These are phyloP conservation scores for Pseudogymnoascus sp. DNA, from an alignment of 2,329 filamentous ascomycete genomes.

Conservation along the genomic window DNA sequence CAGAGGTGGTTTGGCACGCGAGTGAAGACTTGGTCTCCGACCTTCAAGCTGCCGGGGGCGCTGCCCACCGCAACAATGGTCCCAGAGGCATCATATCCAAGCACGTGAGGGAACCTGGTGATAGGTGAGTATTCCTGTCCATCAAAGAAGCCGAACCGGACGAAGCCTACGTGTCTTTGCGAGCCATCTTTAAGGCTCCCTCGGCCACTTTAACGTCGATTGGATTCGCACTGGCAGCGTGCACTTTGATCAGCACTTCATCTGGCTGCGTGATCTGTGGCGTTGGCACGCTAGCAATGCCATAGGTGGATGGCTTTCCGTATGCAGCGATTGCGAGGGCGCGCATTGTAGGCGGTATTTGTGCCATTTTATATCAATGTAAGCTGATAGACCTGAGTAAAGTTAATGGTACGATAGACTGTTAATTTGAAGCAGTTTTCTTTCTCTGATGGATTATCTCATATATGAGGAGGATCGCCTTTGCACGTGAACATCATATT, in stretches of 20 bases:
- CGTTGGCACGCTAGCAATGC: slow-evolving; percentile 33
- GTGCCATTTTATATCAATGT: slow-evolving; percentile 15
- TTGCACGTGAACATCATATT: not conserved
- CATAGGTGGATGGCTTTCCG: slow-evolving; percentile 24
- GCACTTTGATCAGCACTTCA: slow-evolving; percentile 39
- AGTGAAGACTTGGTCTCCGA: slow-evolving; percentile 31
- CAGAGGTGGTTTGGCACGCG: slow-evolving; percentile 28
- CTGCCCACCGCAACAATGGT: slow-evolving; percentile 29
- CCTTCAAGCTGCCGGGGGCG: slow-evolving; percentile 24
- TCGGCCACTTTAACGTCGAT: slow-evolving; percentile 37
- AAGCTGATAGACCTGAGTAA: not conserved
- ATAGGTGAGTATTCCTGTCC: not conserved
- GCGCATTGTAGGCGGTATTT: slow-evolving; percentile 22
- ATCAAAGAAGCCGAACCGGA: not conserved
- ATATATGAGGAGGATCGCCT: not conserved
- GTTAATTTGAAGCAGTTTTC: not conserved
- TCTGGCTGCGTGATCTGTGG: slow-evolving; percentile 37
- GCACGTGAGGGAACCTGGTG: not conserved
- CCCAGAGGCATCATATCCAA: slow-evolving; percentile 26
- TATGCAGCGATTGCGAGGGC: slow-evolving; percentile 21
- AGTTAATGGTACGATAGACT: not conserved
- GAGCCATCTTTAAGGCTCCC: slow-evolving; percentile 29
- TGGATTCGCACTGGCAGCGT: slow-evolving; percentile 39
- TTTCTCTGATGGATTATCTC: not conserved
- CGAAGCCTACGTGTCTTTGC: slow-evolving; percentile 28